Base-by-base conservation (phyloP, 768 basidiomycete species). In the Boletus eberwhitei region DNA sequence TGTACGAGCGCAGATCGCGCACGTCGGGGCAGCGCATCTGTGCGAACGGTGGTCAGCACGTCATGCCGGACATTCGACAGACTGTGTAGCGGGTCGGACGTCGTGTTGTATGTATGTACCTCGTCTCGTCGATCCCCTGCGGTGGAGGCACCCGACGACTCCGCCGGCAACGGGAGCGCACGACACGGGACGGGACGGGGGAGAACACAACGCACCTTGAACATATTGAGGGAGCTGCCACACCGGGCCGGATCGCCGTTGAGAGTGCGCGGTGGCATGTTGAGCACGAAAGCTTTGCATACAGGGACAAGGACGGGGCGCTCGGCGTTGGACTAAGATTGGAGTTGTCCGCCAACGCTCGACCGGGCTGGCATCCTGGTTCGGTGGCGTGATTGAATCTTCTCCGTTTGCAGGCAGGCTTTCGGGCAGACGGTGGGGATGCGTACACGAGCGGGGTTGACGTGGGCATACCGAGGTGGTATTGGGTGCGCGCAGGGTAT, bases 1-100 rank as follows among this genome's bases (percentile, higher is more conserved):
- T 26, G 67, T 76, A 13, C 74, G 65, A 16, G 75, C 60, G 46
- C 74, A 75, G 40, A 75, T 65, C 4, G 64, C 59, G 48, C 74
- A 75, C 17, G 65, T 72, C 40, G 68, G 59, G 12, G 69, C 63
- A 17, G 65, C 48, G 48, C 74, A 75, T 45, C 74, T 75, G 36
- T 19, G 35, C 9, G 31, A 38, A 31, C 5, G 1, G 36, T 13
- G 8, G 36, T 65, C 40, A 66, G 65, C 32, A 38, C 2, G 17
- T 11, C 11, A 13, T 29, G 29, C 9, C 9, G 8, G 8, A 8
- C 29, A 9, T 29, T 29, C 8, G 29, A 29, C 8, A 9, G 8
- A 29, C 31, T 32, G 31, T 32, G 31, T 32, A 32, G 8, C 31
- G 31, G 31, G 11, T 32, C 11, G 31, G 31, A 32, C 11, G 31